These are phyloP conservation scores for Rossbeevera mucosa DNA, from an alignment of 768 basidiomycete genomes.

Conservation along the genomic window DNA sequence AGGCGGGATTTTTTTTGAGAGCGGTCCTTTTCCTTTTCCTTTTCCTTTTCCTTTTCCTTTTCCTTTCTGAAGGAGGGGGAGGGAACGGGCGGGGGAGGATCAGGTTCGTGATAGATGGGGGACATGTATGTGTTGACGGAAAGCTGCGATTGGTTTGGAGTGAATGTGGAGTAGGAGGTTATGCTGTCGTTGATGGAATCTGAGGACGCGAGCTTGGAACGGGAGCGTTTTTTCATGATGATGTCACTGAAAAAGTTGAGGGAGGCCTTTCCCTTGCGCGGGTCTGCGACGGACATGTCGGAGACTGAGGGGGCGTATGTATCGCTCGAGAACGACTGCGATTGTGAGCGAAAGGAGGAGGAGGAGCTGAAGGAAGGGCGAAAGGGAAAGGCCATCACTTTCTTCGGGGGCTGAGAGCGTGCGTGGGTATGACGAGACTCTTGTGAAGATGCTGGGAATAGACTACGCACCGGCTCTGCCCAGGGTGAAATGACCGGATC, in stretches of 20 bases:
- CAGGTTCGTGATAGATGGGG: background rate
- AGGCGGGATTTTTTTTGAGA: background rate
- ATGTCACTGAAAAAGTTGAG: slow-evolving; percentile 38
- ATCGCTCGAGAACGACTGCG: slow-evolving; percentile 27
- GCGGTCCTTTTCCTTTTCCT: slow-evolving; percentile 33
- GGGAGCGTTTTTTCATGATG: slow-evolving; percentile 36
- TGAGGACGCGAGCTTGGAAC: slow-evolving; percentile 38
- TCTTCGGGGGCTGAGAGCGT: slow-evolving; percentile 11
- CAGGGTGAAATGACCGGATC: slow-evolving; percentile 21
- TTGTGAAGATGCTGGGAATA: background rate
- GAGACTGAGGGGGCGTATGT: slow-evolving; percentile 27
- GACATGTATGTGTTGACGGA: slow-evolving; percentile 21
- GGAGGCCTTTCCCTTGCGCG: slow-evolving; percentile 48
- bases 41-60: slow-evolving; percentile 31
- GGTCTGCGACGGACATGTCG: slow-evolving; percentile 34
- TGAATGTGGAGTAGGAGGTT: slow-evolving; percentile 34
- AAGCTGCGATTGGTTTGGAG: slow-evolving; percentile 33
- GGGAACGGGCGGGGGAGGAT: slow-evolving; percentile 5
- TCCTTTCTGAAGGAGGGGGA: slow-evolving; percentile 26
- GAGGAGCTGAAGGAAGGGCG: slow-evolving; percentile 32
- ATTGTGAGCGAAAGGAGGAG: slow-evolving; percentile 28
- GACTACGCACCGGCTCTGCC: slow-evolving; percentile 16
- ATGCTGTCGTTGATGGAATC: slow-evolving; percentile 23
- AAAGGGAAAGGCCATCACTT: slow-evolving; percentile 25
- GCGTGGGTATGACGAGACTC: slow-evolving; percentile 8